Conservation (phyloP, 257 asterid species). For the Solanum corneliomulleri region DNA sequence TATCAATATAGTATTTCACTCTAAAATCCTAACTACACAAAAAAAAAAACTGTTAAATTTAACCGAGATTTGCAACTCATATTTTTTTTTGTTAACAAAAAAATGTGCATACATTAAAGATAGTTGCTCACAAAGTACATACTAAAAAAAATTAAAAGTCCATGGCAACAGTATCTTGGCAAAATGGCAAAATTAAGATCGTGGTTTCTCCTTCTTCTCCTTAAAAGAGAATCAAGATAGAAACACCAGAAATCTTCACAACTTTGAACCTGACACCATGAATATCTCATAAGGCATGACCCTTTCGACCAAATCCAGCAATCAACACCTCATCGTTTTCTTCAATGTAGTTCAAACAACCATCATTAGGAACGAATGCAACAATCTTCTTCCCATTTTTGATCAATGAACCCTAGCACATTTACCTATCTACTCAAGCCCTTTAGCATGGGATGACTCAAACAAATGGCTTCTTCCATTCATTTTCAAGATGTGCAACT, state of each 20-base stretch:
- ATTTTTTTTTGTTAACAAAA: too few relatives aligned
- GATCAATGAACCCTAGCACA: slow-evolving; percentile 17
- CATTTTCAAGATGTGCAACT: slow-evolving; percentile 1
- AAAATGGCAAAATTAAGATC: neutral
- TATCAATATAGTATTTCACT: too few relatives aligned
- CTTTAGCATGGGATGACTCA: slow-evolving; percentile 10
- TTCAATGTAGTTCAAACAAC: slow-evolving; percentile 13
- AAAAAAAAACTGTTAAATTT: too few relatives aligned
- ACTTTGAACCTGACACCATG: slow-evolving; percentile 8
- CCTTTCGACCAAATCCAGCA: slow-evolving; percentile 5
- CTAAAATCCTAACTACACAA: too few relatives aligned
- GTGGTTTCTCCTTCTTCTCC: slow-evolving; percentile 16
- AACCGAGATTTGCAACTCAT: too few relatives aligned
- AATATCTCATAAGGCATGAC: slow-evolving; percentile 9
- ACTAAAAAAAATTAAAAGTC: neutral
- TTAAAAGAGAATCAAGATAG: slow-evolving; percentile 9
- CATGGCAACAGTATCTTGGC: neutral
- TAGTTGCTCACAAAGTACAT: neutral
- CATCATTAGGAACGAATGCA: slow-evolving; percentile 11
- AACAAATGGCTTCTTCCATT: slow-evolving; percentile 15
- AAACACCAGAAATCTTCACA: slow-evolving; percentile 13
- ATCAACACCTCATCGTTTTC: slow-evolving; percentile 9
- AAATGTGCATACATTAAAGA: neutral
- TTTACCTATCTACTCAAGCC: slow-evolving; percentile 13
- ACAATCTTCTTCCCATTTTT: slow-evolving; percentile 14